Conservation (phyloP, 495 filamentous ascomycete genomes). For the Aspergillus saccharolyticus region DNA sequence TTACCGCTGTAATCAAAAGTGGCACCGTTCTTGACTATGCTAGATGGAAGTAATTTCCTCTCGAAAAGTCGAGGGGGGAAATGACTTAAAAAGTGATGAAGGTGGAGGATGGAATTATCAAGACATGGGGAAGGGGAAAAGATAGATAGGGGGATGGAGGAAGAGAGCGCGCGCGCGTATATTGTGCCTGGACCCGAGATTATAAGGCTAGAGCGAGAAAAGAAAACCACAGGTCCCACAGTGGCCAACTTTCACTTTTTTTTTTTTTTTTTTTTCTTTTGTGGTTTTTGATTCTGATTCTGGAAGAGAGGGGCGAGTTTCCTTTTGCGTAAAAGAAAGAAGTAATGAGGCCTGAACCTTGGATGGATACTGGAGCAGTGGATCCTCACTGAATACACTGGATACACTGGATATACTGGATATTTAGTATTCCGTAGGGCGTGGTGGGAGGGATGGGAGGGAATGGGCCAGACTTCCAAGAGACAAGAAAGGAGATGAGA, state of each 20-base stretch:
- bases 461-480: background rate
- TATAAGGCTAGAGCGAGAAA: background rate
- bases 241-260: conserved; percentile 2
- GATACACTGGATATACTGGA: too few species aligned
- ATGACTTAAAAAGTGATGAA: background rate
- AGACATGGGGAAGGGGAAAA: background rate
- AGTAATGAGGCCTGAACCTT: conserved; percentile 3
- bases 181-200: conserved; percentile 1
- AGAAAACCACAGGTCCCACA: background rate
- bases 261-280: too few species aligned
- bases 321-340: background rate
- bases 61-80: background rate
- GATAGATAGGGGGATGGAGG: background rate
- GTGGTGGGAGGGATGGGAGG: too few species aligned
- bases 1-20: background rate
- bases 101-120: background rate
- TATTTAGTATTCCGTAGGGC: too few species aligned
- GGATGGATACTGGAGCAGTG: too few species aligned
- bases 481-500: background rate
- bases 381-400: too few species aligned
- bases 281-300: background rate
- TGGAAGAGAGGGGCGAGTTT: background rate
- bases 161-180: background rate
- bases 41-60: background rate
- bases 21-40: background rate